Conservation (phyloP, 1,284 basidiomycete species). For the Marasmius fiardii region DNA sequence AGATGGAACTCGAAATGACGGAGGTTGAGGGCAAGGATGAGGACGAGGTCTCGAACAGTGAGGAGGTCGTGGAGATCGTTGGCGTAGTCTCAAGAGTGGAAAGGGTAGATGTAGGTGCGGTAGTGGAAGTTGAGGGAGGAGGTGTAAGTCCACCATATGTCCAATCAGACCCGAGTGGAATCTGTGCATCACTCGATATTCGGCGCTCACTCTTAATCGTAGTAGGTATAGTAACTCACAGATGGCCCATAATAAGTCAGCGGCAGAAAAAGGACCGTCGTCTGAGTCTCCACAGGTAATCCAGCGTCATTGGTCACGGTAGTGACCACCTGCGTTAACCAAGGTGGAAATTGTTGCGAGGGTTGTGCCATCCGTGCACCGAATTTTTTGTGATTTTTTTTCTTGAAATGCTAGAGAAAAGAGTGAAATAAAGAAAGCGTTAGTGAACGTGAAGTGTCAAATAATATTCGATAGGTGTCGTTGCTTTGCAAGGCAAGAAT, state of each 20-base stretch:
- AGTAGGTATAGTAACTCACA: constrained; percentile 41
- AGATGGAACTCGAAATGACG: constrained; percentile 19
- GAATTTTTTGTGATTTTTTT: too few species aligned
- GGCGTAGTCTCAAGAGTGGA: constrained; percentile 17
- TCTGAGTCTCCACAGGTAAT: constrained; percentile 45
- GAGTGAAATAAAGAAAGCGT: too few species aligned
- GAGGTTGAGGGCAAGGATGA: constrained; percentile 20
- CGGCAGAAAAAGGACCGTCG: constrained; percentile 52
- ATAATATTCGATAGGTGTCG: too few species aligned
- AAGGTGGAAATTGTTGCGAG: constrained; percentile 60
- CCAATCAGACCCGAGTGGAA: constrained; percentile 33
- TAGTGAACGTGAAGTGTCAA: too few species aligned
- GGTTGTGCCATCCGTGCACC: constrained; percentile 44
- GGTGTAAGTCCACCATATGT: constrained; percentile 48
- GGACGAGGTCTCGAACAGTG: constrained; percentile 20
- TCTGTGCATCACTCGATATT: constrained; percentile 4
- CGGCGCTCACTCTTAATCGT: neutral
- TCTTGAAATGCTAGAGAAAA: too few species aligned
- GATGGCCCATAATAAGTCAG: constrained; percentile 73
- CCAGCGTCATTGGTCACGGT: constrained; percentile 49
- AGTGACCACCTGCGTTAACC: constrained; percentile 55
- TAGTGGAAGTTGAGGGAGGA: constrained; percentile 30
- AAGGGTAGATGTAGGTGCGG: constrained; percentile 19
- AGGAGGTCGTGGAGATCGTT: constrained; percentile 12
- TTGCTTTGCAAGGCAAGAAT: too few species aligned